phyloP scores from a whole-genome alignment of 371 early-diverging fungal species.

The Mucor mucedo region DNA sequence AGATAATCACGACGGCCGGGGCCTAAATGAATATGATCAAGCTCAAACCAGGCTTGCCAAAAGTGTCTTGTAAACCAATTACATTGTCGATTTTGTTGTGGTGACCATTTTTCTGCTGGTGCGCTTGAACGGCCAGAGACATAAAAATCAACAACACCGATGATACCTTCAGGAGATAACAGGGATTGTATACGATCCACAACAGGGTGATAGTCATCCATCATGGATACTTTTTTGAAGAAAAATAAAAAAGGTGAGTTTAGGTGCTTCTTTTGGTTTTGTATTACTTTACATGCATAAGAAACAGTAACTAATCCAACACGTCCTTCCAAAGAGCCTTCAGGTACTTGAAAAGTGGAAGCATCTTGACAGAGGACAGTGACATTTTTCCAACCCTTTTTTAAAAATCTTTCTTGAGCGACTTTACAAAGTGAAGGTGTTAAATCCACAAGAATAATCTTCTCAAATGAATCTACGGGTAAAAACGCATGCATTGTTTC shows the following conservation, averaged over 20 bases:
- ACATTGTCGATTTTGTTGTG: slow-evolving; percentile 62
- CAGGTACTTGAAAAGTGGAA: slow-evolving; percentile 64
- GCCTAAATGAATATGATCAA: slow-evolving; percentile 80
- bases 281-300: slow-evolving; percentile 67
- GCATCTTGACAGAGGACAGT: slow-evolving; percentile 84
- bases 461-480: slow-evolving; percentile 75
- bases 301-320: slow-evolving; percentile 82
- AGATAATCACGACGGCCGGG: slow-evolving; percentile 85
- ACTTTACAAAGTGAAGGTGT: slow-evolving; percentile 83
- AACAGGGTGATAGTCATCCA: slow-evolving; percentile 74
- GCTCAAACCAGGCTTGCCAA: slow-evolving; percentile 81
- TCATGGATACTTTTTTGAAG: slow-evolving; percentile 73
- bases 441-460: slow-evolving; percentile 83
- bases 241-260: neutral
- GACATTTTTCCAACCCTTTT: slow-evolving; percentile 82
- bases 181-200: slow-evolving; percentile 71
- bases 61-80: slow-evolving; percentile 82
- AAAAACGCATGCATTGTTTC: slow-evolving; percentile 80
- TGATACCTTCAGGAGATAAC: slow-evolving; percentile 71
- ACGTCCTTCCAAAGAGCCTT: slow-evolving; percentile 55
- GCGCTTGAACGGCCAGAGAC: slow-evolving; percentile 66
- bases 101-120: slow-evolving; percentile 60
- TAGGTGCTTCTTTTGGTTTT: neutral
- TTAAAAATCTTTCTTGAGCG: slow-evolving; percentile 75
- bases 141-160: slow-evolving; percentile 85